phyloP scores from a whole-genome alignment of 257 asterid species.

The Rhazya stricta region DNA sequence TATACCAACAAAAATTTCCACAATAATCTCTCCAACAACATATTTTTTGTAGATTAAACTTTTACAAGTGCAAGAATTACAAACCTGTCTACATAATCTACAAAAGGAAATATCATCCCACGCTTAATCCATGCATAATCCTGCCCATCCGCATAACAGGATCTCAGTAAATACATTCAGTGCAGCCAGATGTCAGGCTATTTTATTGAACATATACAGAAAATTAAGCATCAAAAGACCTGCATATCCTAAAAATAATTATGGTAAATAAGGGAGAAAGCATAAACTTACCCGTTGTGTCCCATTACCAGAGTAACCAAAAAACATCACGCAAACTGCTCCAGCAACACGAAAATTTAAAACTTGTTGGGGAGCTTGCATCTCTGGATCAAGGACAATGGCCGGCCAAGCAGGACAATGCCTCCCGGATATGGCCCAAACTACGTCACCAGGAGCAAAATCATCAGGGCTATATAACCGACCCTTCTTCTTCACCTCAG shows the following conservation, averaged over 20 bases:
- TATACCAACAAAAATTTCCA: conserved; percentile 37
- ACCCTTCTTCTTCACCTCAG: conserved; percentile 22
- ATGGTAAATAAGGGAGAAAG: neutral
- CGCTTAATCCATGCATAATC: conserved; percentile 91
- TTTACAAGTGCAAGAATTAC: conserved; percentile 18
- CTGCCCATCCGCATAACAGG: conserved; percentile 45
- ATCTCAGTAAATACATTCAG: conserved; percentile 24
- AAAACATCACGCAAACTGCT: conserved; percentile 91
- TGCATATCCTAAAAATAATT: neutral
- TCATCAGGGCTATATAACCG: conserved; percentile 37
- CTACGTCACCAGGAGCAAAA: conserved; percentile 69
- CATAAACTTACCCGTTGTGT: conserved; percentile 74
- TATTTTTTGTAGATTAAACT: conserved; percentile 13
- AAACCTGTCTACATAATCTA: conserved; percentile 87
- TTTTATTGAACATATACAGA: neutral
- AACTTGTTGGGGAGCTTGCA: conserved; percentile 83
- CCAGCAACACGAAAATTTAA: conserved; percentile 54
- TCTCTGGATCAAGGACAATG: conserved; percentile 73
- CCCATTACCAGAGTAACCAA: conserved; percentile 95
- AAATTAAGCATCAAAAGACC: conserved; percentile 16
- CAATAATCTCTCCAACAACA: conserved; percentile 20
- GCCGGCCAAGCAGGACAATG: conserved; percentile 96
- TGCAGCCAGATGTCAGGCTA: neutral
- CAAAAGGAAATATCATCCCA: conserved; percentile 87
- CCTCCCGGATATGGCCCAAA: conserved; percentile 91